A percentile compares a stretch with the other conserved stretches of the same genome.
Conservation (phyloP, 1,284 basidiomycete genomes). For the Cerioporus squamosus region DNA sequence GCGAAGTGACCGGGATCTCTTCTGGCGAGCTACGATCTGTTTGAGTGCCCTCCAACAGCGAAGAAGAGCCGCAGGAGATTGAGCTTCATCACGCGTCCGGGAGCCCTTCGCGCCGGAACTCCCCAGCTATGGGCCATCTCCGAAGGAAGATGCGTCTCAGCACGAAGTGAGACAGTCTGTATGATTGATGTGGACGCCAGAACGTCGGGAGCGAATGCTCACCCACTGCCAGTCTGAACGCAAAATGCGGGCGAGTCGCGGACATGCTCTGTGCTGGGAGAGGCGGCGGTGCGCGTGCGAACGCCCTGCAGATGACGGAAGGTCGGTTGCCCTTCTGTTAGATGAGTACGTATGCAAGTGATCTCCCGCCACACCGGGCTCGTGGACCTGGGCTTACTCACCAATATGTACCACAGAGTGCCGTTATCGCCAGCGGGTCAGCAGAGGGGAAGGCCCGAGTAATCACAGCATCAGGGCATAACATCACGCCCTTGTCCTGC, state of each 20-base stretch:
- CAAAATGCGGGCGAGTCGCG: constrained; percentile 1
- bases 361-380: constrained; percentile 17
- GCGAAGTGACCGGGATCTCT: not conserved
- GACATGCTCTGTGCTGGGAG: constrained; percentile 8
- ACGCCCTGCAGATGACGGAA: constrained; percentile 20
- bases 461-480: not conserved
- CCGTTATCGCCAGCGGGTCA: not conserved
- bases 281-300: constrained; percentile 26
- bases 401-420: not conserved
- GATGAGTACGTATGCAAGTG: constrained; percentile 3
- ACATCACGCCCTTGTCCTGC: not conserved
- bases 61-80: constrained; percentile 6
- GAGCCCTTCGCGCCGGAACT: not conserved
- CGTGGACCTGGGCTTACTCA: not conserved
- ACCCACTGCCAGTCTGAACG: not conserved
- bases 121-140: not conserved
- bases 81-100: not conserved
- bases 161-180: not conserved
- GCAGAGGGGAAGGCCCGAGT: not conserved
- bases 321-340: constrained; percentile 24
- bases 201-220: not conserved
- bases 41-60: constrained; percentile 3
- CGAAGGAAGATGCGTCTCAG: not conserved
- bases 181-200: constrained; percentile 3
- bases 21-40: not conserved